Base-by-base conservation (phyloP, 2,329 filamentous ascomycete species). In the Hypomyces rosellus region DNA sequence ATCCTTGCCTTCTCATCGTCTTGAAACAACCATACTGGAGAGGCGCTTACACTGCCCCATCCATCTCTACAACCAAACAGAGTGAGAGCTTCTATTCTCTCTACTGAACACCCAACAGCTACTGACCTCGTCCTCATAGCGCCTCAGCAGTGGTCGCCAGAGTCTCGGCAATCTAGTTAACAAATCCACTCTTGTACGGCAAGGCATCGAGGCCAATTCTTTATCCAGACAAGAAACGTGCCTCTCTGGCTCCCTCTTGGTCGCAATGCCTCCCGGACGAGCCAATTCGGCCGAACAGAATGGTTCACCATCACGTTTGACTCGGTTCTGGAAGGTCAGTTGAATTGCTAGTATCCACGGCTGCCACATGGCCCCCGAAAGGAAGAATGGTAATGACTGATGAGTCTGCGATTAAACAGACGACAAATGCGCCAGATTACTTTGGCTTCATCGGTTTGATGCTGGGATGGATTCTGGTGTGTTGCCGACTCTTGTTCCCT, bases 371-470 rank as follows among this genome's bases (percentile, higher is more conserved):
- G 6, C 6, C 6, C 25, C 25, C 9, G 25, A 11, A 30, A 8
- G 25, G 6, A 8, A 30, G 25, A 30, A 30, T 8, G 25, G 6
- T 11, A 8, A 8, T 30, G 6, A 30, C 46, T 49, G 36, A 51
- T 43, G 1, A n/a, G 18, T 5, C 14, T 39, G 9, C 9, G 16
- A 15, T 36, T 8, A 5, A 25, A 18, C 61, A 89, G 81, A 85
- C 83, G 65, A 90, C 88, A 1, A 93, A 96, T 73, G 88, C 88
- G 11, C 82, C 88, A 5, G 93, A 99, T 66, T 96, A 95, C 69
- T 69, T 95, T 30, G 89, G 89, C 34, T 80, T 97, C 55, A 72
- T 75, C 2, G 67, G 88, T 37, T 74, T 97, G n/a, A 62, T 89
- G 7, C 72, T 75, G 5, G 80, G 77, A 46, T 93, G 88, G 68